Evolutionary conservation across 805 yeast species (phyloP).

Genomic region (Starmerella bacillaris): DNA sequence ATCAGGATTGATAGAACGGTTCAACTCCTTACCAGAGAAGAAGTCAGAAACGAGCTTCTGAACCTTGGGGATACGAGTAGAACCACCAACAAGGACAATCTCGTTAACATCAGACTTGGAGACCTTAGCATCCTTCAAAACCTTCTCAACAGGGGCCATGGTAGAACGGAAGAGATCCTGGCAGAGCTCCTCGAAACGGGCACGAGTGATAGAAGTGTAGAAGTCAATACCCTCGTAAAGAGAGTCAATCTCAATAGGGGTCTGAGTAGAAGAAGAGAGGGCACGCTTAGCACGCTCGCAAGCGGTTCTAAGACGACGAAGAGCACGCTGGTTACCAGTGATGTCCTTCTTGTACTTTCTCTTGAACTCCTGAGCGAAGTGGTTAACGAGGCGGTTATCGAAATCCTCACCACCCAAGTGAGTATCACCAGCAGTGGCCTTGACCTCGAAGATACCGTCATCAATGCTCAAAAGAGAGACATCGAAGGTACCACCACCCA

Average conservation of each 20-base stretch:
- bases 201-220: constrained; percentile 91
- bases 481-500: constrained; percentile 99
- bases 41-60: constrained; percentile 90
- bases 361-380: constrained; percentile 89
- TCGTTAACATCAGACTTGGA: constrained; percentile 76
- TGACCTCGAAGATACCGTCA: constrained; percentile 92
- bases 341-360: constrained; percentile 94
- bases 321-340: constrained; percentile 83
- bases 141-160: constrained; percentile 85
- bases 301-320: constrained; percentile 96
- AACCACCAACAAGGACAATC: constrained; percentile 95
- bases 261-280: constrained; percentile 86
- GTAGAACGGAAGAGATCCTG: constrained; percentile 85
- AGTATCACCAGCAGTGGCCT: constrained; percentile 84
- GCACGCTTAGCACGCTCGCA: constrained; percentile 99
- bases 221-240: constrained; percentile 88
- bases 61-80: constrained; percentile 95
- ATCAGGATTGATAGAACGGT: constrained; percentile 92
- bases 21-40: constrained; percentile 95
- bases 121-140: constrained; percentile 77
- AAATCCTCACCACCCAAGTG: constrained; percentile 98
- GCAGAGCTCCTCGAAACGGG: constrained; percentile 93
- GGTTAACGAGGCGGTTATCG: constrained; percentile 88
- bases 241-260: constrained; percentile 88
- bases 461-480: constrained; percentile 82